A percentile compares a stretch with the other conserved stretches of the same genome.
phyloP scores from a whole-genome alignment of 352 stramenopile species.

The Globisporangium polare region DNA sequence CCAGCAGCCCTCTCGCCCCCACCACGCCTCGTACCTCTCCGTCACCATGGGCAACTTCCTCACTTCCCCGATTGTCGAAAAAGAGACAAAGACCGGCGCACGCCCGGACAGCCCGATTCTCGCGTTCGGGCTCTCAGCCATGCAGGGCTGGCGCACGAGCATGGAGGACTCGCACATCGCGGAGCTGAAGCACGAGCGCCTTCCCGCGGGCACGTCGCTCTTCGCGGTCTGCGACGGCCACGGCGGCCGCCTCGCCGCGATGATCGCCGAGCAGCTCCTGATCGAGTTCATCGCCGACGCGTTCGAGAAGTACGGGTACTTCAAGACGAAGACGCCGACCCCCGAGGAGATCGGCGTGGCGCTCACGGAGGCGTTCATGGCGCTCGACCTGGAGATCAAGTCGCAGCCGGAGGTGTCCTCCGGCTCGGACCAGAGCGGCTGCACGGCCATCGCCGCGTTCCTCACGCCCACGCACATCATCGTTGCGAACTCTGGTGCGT shows the following conservation, averaged over 20 bases:
- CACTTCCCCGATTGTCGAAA: conserved; percentile 68
- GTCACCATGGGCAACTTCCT: conserved; percentile 78
- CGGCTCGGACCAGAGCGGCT: conserved; percentile 67
- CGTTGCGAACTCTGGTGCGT: conserved; percentile 66
- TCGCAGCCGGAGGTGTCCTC: conserved; percentile 39
- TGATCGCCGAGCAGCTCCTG: conserved; percentile 45
- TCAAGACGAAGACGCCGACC: conserved; percentile 26
- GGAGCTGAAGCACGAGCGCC: conserved; percentile 32
- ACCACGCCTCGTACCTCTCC: background rate
- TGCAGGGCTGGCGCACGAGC: conserved; percentile 80
- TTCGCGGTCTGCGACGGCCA: conserved; percentile 85
- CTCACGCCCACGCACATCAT: conserved; percentile 70
- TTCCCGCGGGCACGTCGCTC: conserved; percentile 49
- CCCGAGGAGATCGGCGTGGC: conserved; percentile 52
- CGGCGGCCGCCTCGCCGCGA: conserved; percentile 52
- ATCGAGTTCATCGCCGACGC: conserved; percentile 24
- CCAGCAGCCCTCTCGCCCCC: background rate
- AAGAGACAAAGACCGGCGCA: conserved; percentile 49
- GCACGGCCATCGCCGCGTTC: conserved; percentile 71
- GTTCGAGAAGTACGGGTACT: conserved; percentile 38
- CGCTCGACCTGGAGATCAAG: conserved; percentile 60
- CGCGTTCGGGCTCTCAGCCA: conserved; percentile 57
- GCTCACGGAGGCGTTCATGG: conserved; percentile 63
- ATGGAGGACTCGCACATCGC: conserved; percentile 84
- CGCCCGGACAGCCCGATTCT: conserved; percentile 49